phyloP scores from a whole-genome alignment of 441 rosid genomes.

The Manihot esculenta region DNA sequence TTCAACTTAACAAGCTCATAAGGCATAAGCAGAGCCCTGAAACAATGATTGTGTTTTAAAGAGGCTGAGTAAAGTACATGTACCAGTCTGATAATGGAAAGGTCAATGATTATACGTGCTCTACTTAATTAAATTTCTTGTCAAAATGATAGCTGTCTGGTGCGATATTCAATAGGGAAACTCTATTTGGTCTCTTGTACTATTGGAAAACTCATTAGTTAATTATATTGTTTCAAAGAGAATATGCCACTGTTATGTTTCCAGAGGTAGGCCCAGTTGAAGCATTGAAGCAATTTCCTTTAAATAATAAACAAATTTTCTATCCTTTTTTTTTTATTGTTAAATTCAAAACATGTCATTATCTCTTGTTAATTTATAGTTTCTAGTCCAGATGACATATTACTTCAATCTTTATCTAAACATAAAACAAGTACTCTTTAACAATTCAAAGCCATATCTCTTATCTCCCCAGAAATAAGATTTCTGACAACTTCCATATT shows the following conservation, averaged over 20 bases:
- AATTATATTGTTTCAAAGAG: conserved; percentile 1
- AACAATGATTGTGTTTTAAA: neutral
- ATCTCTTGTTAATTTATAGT: neutral
- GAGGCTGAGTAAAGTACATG: neutral
- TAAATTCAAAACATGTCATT: neutral
- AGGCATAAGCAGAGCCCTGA: neutral
- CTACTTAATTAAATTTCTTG: neutral
- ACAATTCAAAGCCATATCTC: neutral
- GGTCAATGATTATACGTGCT: neutral
- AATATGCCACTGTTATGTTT: conserved; percentile 11
- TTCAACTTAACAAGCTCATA: neutral
- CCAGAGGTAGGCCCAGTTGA: conserved; percentile 6
- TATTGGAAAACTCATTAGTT: too few species aligned
- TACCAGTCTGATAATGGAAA: neutral
- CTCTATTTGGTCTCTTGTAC: too few species aligned
- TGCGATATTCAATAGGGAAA: neutral
- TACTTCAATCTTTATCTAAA: neutral
- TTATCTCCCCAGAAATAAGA: neutral
- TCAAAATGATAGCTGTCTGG: neutral
- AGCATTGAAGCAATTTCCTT: neutral
- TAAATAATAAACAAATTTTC: too few species aligned
- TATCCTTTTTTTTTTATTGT: too few species aligned
- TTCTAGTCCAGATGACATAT: neutral
- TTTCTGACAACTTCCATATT: neutral
- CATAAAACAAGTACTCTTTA: neutral